Base-by-base conservation (phyloP, 768 basidiomycete species). In the Mrakia frigida region DNA sequence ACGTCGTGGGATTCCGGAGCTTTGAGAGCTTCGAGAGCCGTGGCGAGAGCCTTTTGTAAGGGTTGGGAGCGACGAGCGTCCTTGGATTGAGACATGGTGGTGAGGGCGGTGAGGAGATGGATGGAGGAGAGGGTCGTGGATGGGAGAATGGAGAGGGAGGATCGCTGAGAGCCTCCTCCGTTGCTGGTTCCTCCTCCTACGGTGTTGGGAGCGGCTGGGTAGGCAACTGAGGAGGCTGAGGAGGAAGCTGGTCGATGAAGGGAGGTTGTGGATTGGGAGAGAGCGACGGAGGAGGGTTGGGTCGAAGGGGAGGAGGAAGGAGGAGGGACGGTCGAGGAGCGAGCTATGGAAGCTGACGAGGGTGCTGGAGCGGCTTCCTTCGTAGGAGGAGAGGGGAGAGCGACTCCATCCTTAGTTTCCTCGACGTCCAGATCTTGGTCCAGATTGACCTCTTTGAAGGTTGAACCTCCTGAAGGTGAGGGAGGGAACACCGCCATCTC, bases 121-220 rank as follows among this genome's bases (percentile, higher is more conserved):
- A 78, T 74, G 14, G 77, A 78, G 35, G 77, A 78, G 18, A 78
- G 68, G 25, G 72, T 74, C 31, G 77, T 78, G 28, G 77, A n/a
- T 1, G 77, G 77, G 9, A 78, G 56, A 13, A 73, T 77, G n/a
- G 43, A 41, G 52, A 77, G 76, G 14, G 76, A 77, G 1, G 67
- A 53, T n/a, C 74, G 68, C 25, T 56, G 56, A 28, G 56, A 56
- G 56, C 56, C 46, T 4, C 46, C 46, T 50, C 46, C 46, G 46
- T 56, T 28, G 56, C 23, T 25, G 56, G 56, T 28, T 56, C 56
- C 56, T 46, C 43, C 43, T 56, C 56, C 56, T 16, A 50, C 46
- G 46, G 14, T 14, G 46, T 50, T 9, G 18, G 46, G 46, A 50
- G 46, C 46, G 13, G 56, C 56, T 28, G 56, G 56, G 56, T 56